Evolutionary conservation across 495 filamentous ascomycete genomes (phyloP).

Genomic region (Podospora conica): DNA sequence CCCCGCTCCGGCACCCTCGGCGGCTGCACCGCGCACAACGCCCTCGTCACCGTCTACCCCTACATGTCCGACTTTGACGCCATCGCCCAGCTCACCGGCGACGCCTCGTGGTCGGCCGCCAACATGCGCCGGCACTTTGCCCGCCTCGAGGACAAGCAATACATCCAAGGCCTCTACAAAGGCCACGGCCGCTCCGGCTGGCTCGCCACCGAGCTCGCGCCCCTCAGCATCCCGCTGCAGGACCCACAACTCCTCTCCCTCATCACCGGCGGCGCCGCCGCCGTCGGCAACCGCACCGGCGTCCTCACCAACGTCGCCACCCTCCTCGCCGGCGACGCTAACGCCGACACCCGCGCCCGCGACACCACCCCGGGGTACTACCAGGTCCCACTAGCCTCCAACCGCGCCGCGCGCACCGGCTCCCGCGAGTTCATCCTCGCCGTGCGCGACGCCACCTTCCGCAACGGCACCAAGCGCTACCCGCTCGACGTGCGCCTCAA

Average conservation of each 20-base stretch:
- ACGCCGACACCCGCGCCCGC: conserved; percentile 32
- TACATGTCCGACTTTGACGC: conserved; percentile 38
- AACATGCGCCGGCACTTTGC: conserved; percentile 48
- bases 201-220: conserved; percentile 45
- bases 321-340: conserved; percentile 48
- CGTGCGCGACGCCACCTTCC: conserved; percentile 44
- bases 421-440: conserved; percentile 49
- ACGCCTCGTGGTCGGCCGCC: conserved; percentile 38
- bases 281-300: conserved; percentile 41
- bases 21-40: conserved; percentile 48
- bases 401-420: conserved; percentile 44
- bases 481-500: conserved; percentile 54
- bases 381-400: conserved; percentile 46
- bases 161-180: conserved; percentile 33
- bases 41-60: conserved; percentile 38
- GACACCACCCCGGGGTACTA: conserved; percentile 37
- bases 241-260: conserved; percentile 49
- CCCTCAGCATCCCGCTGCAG: conserved; percentile 40
- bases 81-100: conserved; percentile 44
- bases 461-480: conserved; percentile 50
- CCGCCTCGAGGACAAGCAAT: conserved; percentile 49
- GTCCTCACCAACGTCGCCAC: conserved; percentile 32
- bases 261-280: conserved; percentile 45
- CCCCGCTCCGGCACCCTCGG: conserved; percentile 44
- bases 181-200: conserved; percentile 58